A percentile compares a stretch with the other conserved stretches of the same genome.
Conservation (phyloP, 768 basidiomycete genomes). For the Lentinus brumalis region DNA sequence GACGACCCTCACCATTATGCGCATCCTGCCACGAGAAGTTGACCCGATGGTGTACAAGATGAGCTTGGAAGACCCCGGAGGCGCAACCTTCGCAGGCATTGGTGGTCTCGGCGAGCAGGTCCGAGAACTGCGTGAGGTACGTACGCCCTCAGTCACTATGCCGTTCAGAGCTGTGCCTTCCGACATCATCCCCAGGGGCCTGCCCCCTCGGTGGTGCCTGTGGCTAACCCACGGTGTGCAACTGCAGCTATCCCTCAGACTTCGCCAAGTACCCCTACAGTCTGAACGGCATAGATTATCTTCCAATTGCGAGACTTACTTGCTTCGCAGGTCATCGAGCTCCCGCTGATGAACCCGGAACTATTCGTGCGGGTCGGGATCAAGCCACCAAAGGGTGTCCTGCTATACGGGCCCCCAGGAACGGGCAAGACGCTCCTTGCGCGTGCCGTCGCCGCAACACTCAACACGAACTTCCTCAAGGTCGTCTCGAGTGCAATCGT, state of each 20-base stretch:
- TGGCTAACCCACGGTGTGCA: no score
- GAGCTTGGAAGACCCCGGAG: constrained; percentile 97
- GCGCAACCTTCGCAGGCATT: constrained; percentile 94
- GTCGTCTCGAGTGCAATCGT: constrained; percentile 98
- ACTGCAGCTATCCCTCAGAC: no score
- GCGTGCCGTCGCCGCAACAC: constrained; percentile 91
- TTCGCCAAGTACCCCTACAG: no score
- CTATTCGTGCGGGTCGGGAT: constrained; percentile 96
- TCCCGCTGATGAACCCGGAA: constrained; percentile 92
- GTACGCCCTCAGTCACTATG: constrained; percentile 21
- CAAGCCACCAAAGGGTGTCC: constrained; percentile 93
- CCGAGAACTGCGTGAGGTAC: constrained; percentile 89
- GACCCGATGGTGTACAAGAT: constrained; percentile 99
- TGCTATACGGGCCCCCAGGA: constrained; percentile 95
- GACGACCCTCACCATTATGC: constrained; percentile 99
- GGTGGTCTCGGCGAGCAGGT: constrained; percentile 97
- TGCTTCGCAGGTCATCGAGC: constrained; percentile 79
- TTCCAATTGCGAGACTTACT: background rate
- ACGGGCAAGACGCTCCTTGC: constrained; percentile 97
- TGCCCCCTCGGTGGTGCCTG: no score
- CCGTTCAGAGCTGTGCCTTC: no score
- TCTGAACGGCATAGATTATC: no score
- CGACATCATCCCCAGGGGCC: no score
- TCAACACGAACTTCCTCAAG: constrained; percentile 96
- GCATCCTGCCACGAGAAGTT: constrained; percentile 95